Conservation (phyloP, 1,284 basidiomycete genomes). For the Somion occarium region DNA sequence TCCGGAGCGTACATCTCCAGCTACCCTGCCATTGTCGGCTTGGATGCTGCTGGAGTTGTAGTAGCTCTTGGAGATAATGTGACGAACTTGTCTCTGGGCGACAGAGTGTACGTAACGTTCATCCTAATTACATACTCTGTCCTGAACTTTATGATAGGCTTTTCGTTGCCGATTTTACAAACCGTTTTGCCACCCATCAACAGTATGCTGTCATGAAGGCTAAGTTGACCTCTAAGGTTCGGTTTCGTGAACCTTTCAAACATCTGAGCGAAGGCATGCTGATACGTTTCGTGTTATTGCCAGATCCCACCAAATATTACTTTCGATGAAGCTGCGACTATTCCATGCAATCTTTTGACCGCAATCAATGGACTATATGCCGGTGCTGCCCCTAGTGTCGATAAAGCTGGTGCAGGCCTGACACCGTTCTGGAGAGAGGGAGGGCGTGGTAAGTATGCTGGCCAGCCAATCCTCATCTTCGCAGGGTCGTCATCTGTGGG, state of each 20-base stretch:
- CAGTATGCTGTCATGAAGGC: conserved; percentile 18
- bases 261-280: too few relatives aligned
- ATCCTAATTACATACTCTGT: background rate
- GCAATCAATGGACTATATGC: conserved; percentile 26
- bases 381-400: background rate
- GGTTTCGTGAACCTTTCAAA: background rate
- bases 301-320: conserved; percentile 41
- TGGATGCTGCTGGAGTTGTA: conserved; percentile 44
- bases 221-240: conserved; percentile 16
- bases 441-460: conserved; percentile 22
- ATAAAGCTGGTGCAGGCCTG: conserved; percentile 9
- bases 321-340: conserved; percentile 37
- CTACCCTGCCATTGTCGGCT: conserved; percentile 38
- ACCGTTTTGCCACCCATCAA: conserved; percentile 18
- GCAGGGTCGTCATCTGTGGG: conserved; percentile 31
- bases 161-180: conserved; percentile 3
- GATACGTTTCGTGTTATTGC: too few relatives aligned
- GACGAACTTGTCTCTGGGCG: conserved; percentile 37
- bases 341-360: conserved; percentile 22
- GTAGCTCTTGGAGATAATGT: conserved; percentile 41
- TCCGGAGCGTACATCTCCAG: conserved; percentile 11
- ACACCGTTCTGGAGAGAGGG: conserved; percentile 12
- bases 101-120: conserved; percentile 41
- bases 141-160: conserved; percentile 5
- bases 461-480: conserved; percentile 27